These are phyloP conservation scores for Litsea cubeba DNA, from an alignment of 164 flowering plant genomes.

Conservation along the genomic window DNA sequence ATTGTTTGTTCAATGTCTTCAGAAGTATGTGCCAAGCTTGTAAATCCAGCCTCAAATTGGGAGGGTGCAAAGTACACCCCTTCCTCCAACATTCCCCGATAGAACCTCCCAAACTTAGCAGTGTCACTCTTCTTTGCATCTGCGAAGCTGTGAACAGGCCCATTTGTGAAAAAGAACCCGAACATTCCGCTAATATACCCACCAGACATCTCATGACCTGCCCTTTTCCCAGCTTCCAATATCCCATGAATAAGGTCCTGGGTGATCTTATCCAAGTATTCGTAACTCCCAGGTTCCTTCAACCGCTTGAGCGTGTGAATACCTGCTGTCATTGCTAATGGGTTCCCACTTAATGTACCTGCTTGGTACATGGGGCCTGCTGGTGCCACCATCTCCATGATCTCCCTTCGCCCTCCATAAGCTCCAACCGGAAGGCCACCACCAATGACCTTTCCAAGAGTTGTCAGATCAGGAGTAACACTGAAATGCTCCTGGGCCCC, in stretches of 20 bases:
- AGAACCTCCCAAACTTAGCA: conserved; percentile 71
- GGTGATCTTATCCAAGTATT: conserved; percentile 64
- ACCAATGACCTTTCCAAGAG: conserved; percentile 91
- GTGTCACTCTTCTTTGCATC: conserved; percentile 94
- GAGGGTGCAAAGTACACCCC: conserved; percentile 96
- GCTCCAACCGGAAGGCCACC: conserved; percentile 98
- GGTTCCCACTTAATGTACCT: conserved; percentile 95
- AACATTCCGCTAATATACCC: conserved; percentile 85
- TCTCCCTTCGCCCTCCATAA: conserved; percentile 91
- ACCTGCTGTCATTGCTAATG: conserved; percentile 97
- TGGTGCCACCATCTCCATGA: conserved; percentile 99
- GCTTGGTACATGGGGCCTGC: conserved; percentile 99
- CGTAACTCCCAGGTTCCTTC: conserved; percentile 58
- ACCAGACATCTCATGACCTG: conserved; percentile 85
- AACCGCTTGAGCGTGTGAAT: conserved; percentile 82
- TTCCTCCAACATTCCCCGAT: conserved; percentile 80
- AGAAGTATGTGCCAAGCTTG: conserved; percentile 76
- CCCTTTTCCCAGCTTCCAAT: conserved; percentile 61
- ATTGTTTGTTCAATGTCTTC: conserved; percentile 74
- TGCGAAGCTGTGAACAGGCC: conserved; percentile 71
- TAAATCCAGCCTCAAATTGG: conserved; percentile 97
- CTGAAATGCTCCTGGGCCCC: conserved; percentile 93
- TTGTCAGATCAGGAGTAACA: conserved; percentile 79
- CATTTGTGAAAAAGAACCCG: conserved; percentile 87
- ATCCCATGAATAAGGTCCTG: conserved; percentile 64